Conservation (phyloP, 2,329 filamentous ascomycete species). For the Zymoseptoria crescenta region DNA sequence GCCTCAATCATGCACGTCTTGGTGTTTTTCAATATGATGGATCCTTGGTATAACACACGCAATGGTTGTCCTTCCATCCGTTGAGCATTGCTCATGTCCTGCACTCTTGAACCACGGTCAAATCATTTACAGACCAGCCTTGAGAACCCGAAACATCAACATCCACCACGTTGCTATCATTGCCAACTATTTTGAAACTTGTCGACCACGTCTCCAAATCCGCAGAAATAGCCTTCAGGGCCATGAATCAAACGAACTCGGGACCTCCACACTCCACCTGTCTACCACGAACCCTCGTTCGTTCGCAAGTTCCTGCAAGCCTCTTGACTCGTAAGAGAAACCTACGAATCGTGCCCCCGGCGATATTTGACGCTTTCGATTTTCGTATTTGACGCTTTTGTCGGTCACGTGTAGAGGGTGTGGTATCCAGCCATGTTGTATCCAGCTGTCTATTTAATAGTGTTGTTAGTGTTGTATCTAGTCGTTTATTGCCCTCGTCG, state of each 20-base stretch:
- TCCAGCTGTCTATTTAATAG: too few species aligned
- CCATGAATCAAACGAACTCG: not conserved
- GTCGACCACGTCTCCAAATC: not conserved
- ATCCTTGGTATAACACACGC: not conserved
- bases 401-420: too few species aligned
- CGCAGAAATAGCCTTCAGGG: not conserved
- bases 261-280: not conserved
- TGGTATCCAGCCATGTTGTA: too few species aligned
- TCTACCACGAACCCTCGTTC: not conserved
- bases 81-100: not conserved
- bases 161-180: not conserved
- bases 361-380: too few species aligned
- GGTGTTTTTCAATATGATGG: not conserved
- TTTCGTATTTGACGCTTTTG: too few species aligned
- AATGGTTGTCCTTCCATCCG: not conserved
- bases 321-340: not conserved
- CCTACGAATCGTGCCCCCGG: not conserved
- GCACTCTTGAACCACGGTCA: not conserved
- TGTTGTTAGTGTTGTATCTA: too few species aligned
- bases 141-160: not conserved
- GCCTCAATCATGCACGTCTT: not conserved
- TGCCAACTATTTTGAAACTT: too few species aligned
- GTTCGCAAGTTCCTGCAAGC: not conserved
- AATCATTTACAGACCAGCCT: not conserved
- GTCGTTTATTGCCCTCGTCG: too few species aligned